Evolutionary conservation across 2,329 filamentous ascomycete genomes (phyloP).

Genomic region (Aspergillus brasiliensis): DNA sequence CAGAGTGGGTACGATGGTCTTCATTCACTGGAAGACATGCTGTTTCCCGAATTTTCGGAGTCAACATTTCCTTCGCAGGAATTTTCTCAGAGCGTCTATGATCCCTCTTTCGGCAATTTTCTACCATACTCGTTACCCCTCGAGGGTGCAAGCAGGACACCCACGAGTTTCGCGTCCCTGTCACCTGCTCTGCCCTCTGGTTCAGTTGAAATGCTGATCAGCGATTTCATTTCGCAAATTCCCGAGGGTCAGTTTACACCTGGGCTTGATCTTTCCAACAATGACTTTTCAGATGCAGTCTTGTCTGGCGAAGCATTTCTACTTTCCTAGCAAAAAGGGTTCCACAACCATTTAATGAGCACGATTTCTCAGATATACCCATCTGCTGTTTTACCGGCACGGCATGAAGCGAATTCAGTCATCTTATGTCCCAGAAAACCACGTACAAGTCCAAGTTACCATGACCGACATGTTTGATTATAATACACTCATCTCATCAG

Average conservation of each 20-base stretch:
- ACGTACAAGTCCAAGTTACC: not conserved
- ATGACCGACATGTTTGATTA: not conserved
- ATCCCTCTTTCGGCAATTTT: not conserved
- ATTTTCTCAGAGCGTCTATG: not conserved
- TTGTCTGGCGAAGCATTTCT: slow-evolving; percentile 1
- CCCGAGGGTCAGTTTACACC: not conserved
- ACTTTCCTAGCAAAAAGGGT: not conserved
- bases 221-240: slow-evolving; percentile 13
- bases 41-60: not conserved
- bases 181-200: slow-evolving; percentile 6
- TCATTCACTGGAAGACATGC: slow-evolving; percentile 1
- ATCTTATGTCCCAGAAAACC: not conserved
- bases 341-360: not conserved
- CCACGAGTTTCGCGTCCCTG: not conserved
- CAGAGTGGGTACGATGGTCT: not conserved
- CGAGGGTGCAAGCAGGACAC: not conserved
- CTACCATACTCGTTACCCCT: not conserved
- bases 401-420: not conserved
- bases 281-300: slow-evolving; percentile 1
- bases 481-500: slow-evolving; percentile 19
- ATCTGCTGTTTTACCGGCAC: not conserved
- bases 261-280: not conserved
- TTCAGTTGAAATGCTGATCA: slow-evolving; percentile 12
- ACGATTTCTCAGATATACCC: not conserved
- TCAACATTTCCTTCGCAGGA: not conserved